Evolutionary conservation across 805 yeast genomes (phyloP).

Genomic region (Teunomyces pallodes): DNA sequence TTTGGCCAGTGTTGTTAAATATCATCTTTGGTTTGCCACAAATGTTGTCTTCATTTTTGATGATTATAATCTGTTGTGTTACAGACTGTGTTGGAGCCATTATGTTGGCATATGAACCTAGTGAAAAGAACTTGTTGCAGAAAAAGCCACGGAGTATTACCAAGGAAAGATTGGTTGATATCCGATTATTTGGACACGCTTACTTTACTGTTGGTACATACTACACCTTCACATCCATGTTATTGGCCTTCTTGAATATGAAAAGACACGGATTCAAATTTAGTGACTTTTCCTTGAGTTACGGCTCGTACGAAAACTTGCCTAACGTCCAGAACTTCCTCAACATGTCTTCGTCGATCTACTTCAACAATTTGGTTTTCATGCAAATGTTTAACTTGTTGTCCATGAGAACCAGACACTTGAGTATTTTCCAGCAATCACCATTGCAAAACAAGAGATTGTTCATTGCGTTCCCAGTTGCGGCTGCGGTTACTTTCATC

Average conservation of each 20-base stretch:
- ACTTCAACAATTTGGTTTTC: conserved; percentile 46
- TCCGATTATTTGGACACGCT: conserved; percentile 39
- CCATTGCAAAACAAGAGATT: conserved; percentile 35
- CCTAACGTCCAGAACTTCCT: conserved; percentile 20
- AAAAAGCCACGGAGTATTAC: conserved; percentile 43
- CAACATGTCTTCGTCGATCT: conserved; percentile 41
- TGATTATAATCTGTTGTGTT: conserved; percentile 50
- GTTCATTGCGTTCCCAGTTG: conserved; percentile 33
- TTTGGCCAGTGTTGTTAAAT: conserved; percentile 49
- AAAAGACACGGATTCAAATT: conserved; percentile 35
- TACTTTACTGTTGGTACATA: conserved; percentile 43
- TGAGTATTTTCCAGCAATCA: conserved; percentile 41
- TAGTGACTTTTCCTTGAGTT: conserved; percentile 31
- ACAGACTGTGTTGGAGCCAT: conserved; percentile 49
- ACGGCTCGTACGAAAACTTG: conserved; percentile 26
- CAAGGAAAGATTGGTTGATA: conserved; percentile 41
- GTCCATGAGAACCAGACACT: conserved; percentile 41
- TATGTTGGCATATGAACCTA: conserved; percentile 42
- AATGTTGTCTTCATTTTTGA: conserved; percentile 45
- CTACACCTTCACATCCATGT: conserved; percentile 39
- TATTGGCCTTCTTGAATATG: conserved; percentile 38
- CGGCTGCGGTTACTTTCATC: conserved; percentile 38
- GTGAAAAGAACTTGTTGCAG: conserved; percentile 40
- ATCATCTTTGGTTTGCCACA: conserved; percentile 51
- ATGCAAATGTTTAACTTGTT: conserved; percentile 47